Evolutionary conservation across 208 protist genomes (phyloP).

Genomic region (Crithidia sp.): DNA sequence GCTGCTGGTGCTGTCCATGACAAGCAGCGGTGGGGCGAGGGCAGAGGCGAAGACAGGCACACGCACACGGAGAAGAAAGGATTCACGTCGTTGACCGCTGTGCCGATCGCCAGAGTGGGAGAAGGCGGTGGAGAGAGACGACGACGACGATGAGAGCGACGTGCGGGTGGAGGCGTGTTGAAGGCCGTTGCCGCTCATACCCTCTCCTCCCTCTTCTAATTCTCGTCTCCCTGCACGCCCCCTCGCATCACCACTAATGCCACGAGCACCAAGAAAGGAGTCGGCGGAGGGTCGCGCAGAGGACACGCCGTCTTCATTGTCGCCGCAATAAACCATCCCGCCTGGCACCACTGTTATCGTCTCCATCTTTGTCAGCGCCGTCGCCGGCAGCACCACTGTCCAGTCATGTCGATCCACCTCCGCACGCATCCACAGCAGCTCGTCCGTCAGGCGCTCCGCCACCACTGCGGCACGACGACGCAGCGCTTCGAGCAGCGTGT

Average conservation of each 20-base stretch:
- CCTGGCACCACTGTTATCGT: neutral
- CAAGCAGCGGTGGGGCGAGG: slow-evolving; percentile 9
- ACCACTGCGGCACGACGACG: slow-evolving; percentile 7
- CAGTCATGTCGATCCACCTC: slow-evolving; percentile 29
- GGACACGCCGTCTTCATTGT: neutral
- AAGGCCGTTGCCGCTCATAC: neutral
- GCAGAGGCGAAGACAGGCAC: slow-evolving; percentile 27
- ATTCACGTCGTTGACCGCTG: slow-evolving; percentile 2
- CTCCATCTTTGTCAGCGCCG: slow-evolving; percentile 32
- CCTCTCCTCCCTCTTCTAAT: neutral
- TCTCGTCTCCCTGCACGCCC: neutral
- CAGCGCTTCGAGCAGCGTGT: slow-evolving; percentile 11
- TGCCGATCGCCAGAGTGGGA: neutral
- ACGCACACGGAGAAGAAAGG: slow-evolving; percentile 24
- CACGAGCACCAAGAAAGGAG: neutral
- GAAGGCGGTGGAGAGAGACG: slow-evolving; percentile 1
- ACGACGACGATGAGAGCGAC: neutral
- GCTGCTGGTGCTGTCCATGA: neutral
- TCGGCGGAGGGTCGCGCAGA: neutral
- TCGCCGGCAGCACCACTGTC: slow-evolving; percentile 13
- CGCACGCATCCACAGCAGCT: slow-evolving; percentile 25
- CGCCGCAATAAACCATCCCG: neutral
- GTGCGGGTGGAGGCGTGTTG: too few relatives aligned
- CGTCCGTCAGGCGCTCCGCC: slow-evolving; percentile 27
- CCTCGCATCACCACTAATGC: too few relatives aligned